Conservation (phyloP, 805 yeast genomes). For the Ogataea trehaloabstinens region DNA sequence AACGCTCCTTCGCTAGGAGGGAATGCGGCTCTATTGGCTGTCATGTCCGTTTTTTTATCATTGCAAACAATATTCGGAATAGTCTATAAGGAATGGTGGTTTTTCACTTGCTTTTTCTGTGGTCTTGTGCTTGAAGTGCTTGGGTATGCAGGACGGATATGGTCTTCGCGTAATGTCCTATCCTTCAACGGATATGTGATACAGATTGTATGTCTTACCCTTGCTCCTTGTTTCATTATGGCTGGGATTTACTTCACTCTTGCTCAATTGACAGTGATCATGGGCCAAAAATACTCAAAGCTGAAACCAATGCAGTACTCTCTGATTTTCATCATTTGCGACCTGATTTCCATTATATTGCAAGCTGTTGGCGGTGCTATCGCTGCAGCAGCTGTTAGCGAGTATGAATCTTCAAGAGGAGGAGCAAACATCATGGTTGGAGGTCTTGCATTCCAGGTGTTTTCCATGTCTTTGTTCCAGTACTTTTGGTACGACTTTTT, state of each 20-base stretch:
- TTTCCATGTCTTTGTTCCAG: slow-evolving; percentile 58
- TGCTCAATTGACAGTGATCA: slow-evolving; percentile 63
- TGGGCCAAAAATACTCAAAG: slow-evolving; percentile 53
- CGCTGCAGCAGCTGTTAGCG: slow-evolving; percentile 48
- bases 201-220: slow-evolving; percentile 66
- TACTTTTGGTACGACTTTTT: slow-evolving; percentile 45
- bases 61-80: slow-evolving; percentile 44
- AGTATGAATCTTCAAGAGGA: slow-evolving; percentile 8
- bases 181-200: slow-evolving; percentile 46
- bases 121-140: slow-evolving; percentile 63
- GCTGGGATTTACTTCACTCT: slow-evolving; percentile 75
- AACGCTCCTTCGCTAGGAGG: slow-evolving; percentile 53
- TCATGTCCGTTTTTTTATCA: slow-evolving; percentile 49
- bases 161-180: slow-evolving; percentile 39
- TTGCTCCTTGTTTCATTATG: slow-evolving; percentile 83
- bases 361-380: slow-evolving; percentile 82
- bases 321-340: slow-evolving; percentile 62
- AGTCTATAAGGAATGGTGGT: slow-evolving; percentile 62
- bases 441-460: slow-evolving; percentile 71
- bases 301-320: slow-evolving; percentile 60
- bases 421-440: slow-evolving; percentile 69
- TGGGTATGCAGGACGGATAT: slow-evolving; percentile 64
- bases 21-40: slow-evolving; percentile 54
- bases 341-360: slow-evolving; percentile 59
- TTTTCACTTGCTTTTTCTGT: slow-evolving; percentile 52